Evolutionary conservation across 164 flowering plant species (phyloP), one percentile per base, ranked within the genome.

Genomic region (Dillenia turbinata): DNA sequence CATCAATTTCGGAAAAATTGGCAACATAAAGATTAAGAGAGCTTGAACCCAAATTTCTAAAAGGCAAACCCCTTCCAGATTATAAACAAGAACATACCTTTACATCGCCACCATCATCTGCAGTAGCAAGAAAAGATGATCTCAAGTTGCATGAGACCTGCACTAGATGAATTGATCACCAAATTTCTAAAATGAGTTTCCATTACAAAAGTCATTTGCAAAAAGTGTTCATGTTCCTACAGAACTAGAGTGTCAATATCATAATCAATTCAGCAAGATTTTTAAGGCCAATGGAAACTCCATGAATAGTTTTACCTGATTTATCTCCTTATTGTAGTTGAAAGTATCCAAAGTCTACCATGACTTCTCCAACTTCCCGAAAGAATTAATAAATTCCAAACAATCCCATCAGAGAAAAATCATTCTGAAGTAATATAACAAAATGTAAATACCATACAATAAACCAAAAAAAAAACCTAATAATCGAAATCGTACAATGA

Each of bases 51-150:
- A 33, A 33, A 33, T 33, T 33, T 33, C 7, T 33, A 4, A 33
- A 33, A 5, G 40, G 40, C 40, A 5, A 33, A 26, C n/a, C 33
- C 3, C 44, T 22, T 9, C 33, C 33, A 56, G 33, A 26, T 2
- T 26, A 26, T 26, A 26, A 15, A 9, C 14, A 22, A 56, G 40
- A 16, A 57, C 8, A 40, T 73, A 94, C 98, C 97, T 94, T 94
- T 53, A 89, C 75, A 63, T 87, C 98, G 69, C 97, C 98, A 69
- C 79, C 66, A 72, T 94, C 98, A 77, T 94, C 97, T 56, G 93
- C 87, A 40, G 88, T 85, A 49, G 96, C 98, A 66, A 94, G 84
- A 76, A 89, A 94, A 60, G 95, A 78, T 57, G 92, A 80, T 76
- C 77, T 94, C 3, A 80, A 66, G 72, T 81, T 85, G 78, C 94